Evolutionary conservation across 2,329 filamentous ascomycete genomes (phyloP).

Genomic region (Diaporthe sp.): DNA sequence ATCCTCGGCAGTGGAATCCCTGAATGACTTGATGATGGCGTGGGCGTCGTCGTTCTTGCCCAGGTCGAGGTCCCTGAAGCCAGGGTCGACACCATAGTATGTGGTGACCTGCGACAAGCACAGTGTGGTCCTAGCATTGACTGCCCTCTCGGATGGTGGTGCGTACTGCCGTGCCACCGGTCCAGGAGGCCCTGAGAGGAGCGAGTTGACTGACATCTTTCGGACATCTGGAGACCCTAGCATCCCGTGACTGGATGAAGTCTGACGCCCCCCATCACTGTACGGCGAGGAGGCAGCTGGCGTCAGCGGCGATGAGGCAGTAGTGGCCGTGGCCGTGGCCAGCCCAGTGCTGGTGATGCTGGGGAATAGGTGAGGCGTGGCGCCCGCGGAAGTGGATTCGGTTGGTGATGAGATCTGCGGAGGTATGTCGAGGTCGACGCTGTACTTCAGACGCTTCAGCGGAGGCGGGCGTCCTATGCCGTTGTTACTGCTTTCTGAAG

Average conservation of each 20-base stretch:
- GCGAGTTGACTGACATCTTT: constrained; percentile 72
- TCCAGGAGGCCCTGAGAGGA: constrained; percentile 65
- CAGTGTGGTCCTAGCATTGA: constrained; percentile 32
- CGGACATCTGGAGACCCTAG: constrained; percentile 41
- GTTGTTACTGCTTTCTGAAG: neutral
- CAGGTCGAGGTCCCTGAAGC: constrained; percentile 75
- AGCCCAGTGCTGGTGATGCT: constrained; percentile 40
- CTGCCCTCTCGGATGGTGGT: constrained; percentile 33
- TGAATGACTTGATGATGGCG: constrained; percentile 58
- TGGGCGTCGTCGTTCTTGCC: constrained; percentile 76
- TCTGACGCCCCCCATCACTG: constrained; percentile 43
- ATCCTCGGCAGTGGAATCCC: constrained; percentile 17
- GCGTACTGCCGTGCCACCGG: constrained; percentile 37
- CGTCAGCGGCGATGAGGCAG: constrained; percentile 50
- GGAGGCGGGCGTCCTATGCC: constrained; percentile 26
- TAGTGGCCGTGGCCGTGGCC: neutral
- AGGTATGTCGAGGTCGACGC: constrained; percentile 32
- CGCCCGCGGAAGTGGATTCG: constrained; percentile 15
- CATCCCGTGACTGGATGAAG: constrained; percentile 35
- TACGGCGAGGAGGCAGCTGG: constrained; percentile 52
- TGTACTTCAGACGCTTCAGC: constrained; percentile 34
- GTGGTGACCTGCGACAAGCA: constrained; percentile 48
- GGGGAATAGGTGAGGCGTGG: constrained; percentile 40
- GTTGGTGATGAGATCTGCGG: constrained; percentile 27
- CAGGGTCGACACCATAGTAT: constrained; percentile 78